Base-by-base conservation (phyloP, 2,329 filamentous ascomycete genomes). In the Knufia petricola region DNA sequence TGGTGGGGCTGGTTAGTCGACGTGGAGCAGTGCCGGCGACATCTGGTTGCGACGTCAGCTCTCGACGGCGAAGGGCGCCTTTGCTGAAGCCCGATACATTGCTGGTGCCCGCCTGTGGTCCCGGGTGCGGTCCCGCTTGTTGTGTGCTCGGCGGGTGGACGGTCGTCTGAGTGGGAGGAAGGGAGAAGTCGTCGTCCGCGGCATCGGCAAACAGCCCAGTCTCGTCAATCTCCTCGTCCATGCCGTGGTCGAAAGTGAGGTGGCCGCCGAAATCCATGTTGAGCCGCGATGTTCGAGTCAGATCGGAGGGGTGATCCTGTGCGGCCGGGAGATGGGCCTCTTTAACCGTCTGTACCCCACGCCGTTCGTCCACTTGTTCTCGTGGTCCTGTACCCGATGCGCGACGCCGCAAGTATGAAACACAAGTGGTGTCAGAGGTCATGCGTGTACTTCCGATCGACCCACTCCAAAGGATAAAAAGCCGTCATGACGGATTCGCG, bases 321-420 rank as follows among this genome's bases (percentile, higher is more conserved):
- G 34, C 34, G 34, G 34, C 34, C 34, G n/a, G 34, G 15, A n/a
- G 34, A 37, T 37, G 34, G n/a, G 17, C 17, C 34, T 37, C 34
- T 37, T 37, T 37, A 37, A 37, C 6, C 34, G 34, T 37, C 34
- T 37, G 34, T n/a, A 37, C 34, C 34, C 34, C 34, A 37, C 34
- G 34, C 34, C 34, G 34, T 37, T 37, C 34, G 34, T 37, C 34
- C 34, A 37, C 34, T n/a, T 6, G 34, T 37, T 37, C 34, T 37
- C 7, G 34, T 37, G 34, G 34, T 37, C 34, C 15, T 7, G 34
- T 20, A 37, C 7, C 34, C 34, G 34, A 37, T 20, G 34, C 34
- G 34, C 34, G 34, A 37, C 34, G 34, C 34, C 34, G 34, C 34
- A 37, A 37, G 34, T 37, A 37, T 37, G 34, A 37, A 37, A 37